These are phyloP conservation scores for Peniophora sp. DNA, from an alignment of 1,284 basidiomycete species.

Conservation along the genomic window DNA sequence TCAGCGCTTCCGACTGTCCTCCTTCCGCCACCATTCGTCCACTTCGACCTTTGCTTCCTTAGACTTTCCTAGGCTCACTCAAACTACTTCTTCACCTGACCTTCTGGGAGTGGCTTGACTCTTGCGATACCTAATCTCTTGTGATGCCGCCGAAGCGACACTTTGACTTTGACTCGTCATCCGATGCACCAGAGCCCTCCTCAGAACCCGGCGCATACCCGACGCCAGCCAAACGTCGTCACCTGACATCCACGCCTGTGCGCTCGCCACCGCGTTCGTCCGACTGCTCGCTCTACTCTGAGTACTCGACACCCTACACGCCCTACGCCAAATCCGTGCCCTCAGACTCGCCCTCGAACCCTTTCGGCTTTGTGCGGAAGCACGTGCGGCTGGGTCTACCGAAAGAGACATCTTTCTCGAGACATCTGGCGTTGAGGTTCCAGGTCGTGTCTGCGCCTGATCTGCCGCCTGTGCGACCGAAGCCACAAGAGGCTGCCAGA, in stretches of 20 bases:
- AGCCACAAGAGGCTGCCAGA: conserved; percentile 1
- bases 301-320: conserved; percentile 15
- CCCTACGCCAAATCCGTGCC: conserved; percentile 20
- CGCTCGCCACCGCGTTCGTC: conserved; percentile 7
- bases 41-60: too few species aligned
- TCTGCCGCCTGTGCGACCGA: conserved; percentile 7
- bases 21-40: too few species aligned
- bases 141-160: too few species aligned
- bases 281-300: conserved; percentile 2
- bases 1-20: too few species aligned
- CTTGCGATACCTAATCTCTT: too few species aligned
- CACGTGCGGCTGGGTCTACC: conserved; percentile 31
- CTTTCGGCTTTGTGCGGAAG: conserved; percentile 26
- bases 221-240: not conserved
- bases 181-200: too few species aligned
- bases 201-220: not conserved
- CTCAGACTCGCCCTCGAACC: conserved; percentile 31
- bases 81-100: too few species aligned
- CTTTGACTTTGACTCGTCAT: too few species aligned
- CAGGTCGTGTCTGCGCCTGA: conserved; percentile 38
- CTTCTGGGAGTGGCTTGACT: too few species aligned
- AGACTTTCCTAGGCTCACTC: too few species aligned
- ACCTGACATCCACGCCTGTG: not conserved
- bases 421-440: conserved; percentile 60
- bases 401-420: conserved; percentile 33